These are phyloP conservation scores for Rhizopogon vulgaris DNA, from an alignment of 768 basidiomycete genomes.

Conservation along the genomic window DNA sequence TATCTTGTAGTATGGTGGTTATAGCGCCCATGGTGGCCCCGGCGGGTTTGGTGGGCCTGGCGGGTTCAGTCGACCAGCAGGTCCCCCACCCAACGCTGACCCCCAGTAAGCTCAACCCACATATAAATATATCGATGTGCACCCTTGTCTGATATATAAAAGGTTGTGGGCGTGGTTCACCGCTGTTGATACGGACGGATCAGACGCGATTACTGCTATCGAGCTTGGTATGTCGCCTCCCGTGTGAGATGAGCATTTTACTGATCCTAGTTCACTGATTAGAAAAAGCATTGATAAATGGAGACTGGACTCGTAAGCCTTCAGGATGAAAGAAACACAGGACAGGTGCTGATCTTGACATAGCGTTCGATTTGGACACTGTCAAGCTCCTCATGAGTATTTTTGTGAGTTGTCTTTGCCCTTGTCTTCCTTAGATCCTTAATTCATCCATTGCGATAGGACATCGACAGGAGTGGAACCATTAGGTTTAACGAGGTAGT, in stretches of 20 bases:
- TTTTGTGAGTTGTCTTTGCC: conserved; percentile 47
- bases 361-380: conserved; percentile 82
- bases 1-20: conserved; percentile 6
- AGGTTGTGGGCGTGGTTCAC: conserved; percentile 74
- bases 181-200: conserved; percentile 64
- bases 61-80: conserved; percentile 10
- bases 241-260: background rate
- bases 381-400: conserved; percentile 79
- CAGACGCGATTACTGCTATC: conserved; percentile 54
- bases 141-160: background rate
- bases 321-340: background rate
- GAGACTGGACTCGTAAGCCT: conserved; percentile 73
- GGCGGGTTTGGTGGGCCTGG: conserved; percentile 9
- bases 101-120: conserved; percentile 52
- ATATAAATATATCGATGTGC: too few relatives aligned
- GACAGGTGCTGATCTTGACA: background rate
- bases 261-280: background rate
- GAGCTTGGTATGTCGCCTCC: conserved; percentile 55
- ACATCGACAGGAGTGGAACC: conserved; percentile 69
- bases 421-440: background rate
- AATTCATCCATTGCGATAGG: conserved; percentile 28
- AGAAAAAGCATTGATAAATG: conserved; percentile 47
- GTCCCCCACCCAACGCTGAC: conserved; percentile 52
- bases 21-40: conserved; percentile 24
- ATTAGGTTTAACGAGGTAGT: conserved; percentile 74